Base-by-base conservation (phyloP, 768 basidiomycete species). In the Galerina sulciceps region DNA sequence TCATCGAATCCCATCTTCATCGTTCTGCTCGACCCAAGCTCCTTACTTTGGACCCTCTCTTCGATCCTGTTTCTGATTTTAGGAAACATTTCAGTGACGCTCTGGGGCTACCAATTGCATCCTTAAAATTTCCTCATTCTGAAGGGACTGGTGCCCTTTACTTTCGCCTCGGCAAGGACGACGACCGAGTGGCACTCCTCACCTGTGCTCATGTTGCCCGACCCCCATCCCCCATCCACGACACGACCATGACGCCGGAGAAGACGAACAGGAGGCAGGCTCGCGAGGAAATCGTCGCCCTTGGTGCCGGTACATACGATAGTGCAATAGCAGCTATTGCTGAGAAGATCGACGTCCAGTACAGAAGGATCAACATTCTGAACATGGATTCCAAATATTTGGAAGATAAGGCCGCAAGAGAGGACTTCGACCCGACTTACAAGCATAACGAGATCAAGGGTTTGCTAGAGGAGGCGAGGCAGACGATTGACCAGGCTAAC, bases 81-180 rank as follows among this genome's bases (percentile, higher is more conserved):
- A 65, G 67, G 26, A 68, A 71, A 44, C 71, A 71, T 14, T 74
- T 79, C 65, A 73, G 73, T 6, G 60, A 69, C 57, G 61, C 75
- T 35, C 75, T 80, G 18, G 71, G 77, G 51, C 68, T 78, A 44
- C 38, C 58, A 18, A 76, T 80, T 48, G 75, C 78, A 26, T 59
- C 71, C 34, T 58, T 49, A 15, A 69, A 63, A 58, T 44, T 34
- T 2, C 72, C 78, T 40, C 34, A 72, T 52, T 66, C 42, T 38
- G 79, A 77, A 60, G 76, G 78, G 55, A 78, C 79, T 1, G 75
- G 69, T 34, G 64, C 54, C 46, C 65, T 79, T 48, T 79, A 69
- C 66, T 51, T 73, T 64, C 65, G 70, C 63, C 51, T 63, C 22
- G 55, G 62, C 61, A 62, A 47, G 5, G 61, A 69, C 17, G 58